phyloP scores from a whole-genome alignment of 1,284 basidiomycete species.

The Irpex sp. region DNA sequence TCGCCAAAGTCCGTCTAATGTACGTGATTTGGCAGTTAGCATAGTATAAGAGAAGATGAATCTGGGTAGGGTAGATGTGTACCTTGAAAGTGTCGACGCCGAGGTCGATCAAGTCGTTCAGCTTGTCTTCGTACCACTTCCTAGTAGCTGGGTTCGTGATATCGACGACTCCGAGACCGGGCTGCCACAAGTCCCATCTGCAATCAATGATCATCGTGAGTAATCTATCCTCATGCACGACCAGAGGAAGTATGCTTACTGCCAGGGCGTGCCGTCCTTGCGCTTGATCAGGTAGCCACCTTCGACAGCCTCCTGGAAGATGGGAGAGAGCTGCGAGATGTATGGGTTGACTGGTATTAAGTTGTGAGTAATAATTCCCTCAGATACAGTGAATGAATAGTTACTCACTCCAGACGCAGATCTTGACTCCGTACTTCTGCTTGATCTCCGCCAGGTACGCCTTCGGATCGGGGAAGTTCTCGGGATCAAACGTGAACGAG shows the following conservation, averaged over 20 bases:
- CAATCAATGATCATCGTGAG: neutral
- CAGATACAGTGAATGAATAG: too few relatives aligned
- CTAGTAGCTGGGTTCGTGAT: slow-evolving; percentile 66
- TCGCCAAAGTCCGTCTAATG: slow-evolving; percentile 66
- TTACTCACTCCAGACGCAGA: slow-evolving; percentile 66
- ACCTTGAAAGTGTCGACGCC: slow-evolving; percentile 72
- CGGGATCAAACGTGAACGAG: slow-evolving; percentile 72
- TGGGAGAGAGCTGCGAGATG: slow-evolving; percentile 61
- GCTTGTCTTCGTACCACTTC: slow-evolving; percentile 61
- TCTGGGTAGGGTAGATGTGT: neutral
- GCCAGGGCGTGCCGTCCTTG: slow-evolving; percentile 66
- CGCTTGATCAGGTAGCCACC: slow-evolving; percentile 68
- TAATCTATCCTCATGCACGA: too few relatives aligned
- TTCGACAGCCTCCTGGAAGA: slow-evolving; percentile 64
- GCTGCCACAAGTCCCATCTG: slow-evolving; percentile 74
- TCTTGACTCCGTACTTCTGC: slow-evolving; percentile 61
- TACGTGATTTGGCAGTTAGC: too few relatives aligned
- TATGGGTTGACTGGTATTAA: slow-evolving; percentile 55
- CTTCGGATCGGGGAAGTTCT: slow-evolving; percentile 68
- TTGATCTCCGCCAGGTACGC: slow-evolving; percentile 65
- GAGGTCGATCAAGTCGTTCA: slow-evolving; percentile 56
- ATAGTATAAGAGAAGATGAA: too few relatives aligned
- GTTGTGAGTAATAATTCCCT: neutral
- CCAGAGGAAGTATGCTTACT: slow-evolving; percentile 35
- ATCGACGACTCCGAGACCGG: slow-evolving; percentile 64